These are phyloP conservation scores for Tolypocladium capitatum DNA, from an alignment of 2,329 filamentous ascomycete species.

Conservation along the genomic window DNA sequence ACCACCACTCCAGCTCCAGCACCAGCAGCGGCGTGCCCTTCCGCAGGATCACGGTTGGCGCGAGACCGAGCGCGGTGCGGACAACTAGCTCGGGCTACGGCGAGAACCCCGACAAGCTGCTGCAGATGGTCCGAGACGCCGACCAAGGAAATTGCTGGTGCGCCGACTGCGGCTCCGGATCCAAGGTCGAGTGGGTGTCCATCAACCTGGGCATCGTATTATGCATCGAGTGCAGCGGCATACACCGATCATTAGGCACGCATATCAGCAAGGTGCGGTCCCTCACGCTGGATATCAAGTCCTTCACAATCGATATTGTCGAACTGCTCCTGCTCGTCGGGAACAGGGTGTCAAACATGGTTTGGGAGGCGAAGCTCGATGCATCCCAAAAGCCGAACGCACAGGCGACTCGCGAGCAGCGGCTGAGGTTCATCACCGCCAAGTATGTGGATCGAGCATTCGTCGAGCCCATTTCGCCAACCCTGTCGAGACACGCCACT, in stretches of 20 bases:
- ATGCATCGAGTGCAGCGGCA: constrained; percentile 96
- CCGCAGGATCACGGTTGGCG: constrained; percentile 82
- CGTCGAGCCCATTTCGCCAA: constrained; percentile 64
- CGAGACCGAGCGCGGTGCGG: constrained; percentile 60
- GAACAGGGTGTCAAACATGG: constrained; percentile 89
- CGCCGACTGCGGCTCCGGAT: constrained; percentile 81
- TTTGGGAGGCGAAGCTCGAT: constrained; percentile 86
- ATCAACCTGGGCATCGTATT: constrained; percentile 94
- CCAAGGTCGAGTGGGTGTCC: constrained; percentile 97
- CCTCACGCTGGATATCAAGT: constrained; percentile 86
- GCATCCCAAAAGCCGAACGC: constrained; percentile 57
- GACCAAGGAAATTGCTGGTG: constrained; percentile 91
- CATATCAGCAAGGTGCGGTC: constrained; percentile 97
- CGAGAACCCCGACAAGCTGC: constrained; percentile 70
- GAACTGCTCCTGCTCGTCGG: constrained; percentile 84
- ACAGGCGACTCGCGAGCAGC: constrained; percentile 74
- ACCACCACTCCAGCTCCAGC: constrained; percentile 30
- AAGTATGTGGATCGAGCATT: constrained; percentile 84
- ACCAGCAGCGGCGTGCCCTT: constrained; percentile 46
- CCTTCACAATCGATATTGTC: constrained; percentile 93
- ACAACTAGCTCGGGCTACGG: constrained; percentile 61
- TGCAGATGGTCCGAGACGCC: constrained; percentile 76
- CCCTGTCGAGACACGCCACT: constrained; percentile 61
- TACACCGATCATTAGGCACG: constrained; percentile 88
- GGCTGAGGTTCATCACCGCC: constrained; percentile 84